Conservation (phyloP, 2,329 filamentous ascomycete genomes). For the Penicillium sp. region DNA sequence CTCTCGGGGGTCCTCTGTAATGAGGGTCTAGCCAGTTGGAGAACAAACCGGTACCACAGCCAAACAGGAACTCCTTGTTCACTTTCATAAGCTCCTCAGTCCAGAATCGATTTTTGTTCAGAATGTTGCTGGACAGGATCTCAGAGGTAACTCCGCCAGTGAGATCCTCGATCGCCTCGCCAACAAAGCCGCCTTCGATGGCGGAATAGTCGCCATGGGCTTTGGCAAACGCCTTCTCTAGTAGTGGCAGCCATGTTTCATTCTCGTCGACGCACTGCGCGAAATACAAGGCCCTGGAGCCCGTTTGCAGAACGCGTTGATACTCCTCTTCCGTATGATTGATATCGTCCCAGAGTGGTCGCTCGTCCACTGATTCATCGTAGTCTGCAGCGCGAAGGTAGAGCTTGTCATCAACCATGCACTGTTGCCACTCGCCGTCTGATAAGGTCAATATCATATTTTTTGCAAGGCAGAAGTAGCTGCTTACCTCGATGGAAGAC, state of each 20-base stretch:
- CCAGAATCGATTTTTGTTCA: conserved; percentile 79
- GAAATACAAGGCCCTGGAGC: conserved; percentile 76
- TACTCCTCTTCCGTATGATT: conserved; percentile 74
- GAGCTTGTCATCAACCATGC: conserved; percentile 87
- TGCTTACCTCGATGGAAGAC: conserved; percentile 69
- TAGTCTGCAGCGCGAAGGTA: conserved; percentile 81
- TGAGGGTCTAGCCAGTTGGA: conserved; percentile 46
- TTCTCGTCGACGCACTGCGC: conserved; percentile 73
- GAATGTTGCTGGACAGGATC: conserved; percentile 48
- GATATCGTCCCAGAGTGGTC: conserved; percentile 72
- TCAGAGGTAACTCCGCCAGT: conserved; percentile 55
- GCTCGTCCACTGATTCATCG: conserved; percentile 74
- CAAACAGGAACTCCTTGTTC: conserved; percentile 70
- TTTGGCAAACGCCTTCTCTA: conserved; percentile 84
- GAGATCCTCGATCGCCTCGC: conserved; percentile 60
- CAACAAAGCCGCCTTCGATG: conserved; percentile 74
- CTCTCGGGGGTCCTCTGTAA: conserved; percentile 36
- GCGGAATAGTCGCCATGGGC: conserved; percentile 77
- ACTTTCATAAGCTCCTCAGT: conserved; percentile 75
- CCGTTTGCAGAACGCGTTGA: conserved; percentile 69
- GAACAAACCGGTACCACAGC: conserved; percentile 49
- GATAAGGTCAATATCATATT: not conserved
- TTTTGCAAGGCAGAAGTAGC: not conserved
- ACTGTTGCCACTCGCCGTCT: conserved; percentile 90
- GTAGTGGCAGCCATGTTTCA: conserved; percentile 78